Evolutionary conservation across 257 asterid species (phyloP), one percentile per base, ranked within the genome.

Genomic region (Ligustrum vulgare): DNA sequence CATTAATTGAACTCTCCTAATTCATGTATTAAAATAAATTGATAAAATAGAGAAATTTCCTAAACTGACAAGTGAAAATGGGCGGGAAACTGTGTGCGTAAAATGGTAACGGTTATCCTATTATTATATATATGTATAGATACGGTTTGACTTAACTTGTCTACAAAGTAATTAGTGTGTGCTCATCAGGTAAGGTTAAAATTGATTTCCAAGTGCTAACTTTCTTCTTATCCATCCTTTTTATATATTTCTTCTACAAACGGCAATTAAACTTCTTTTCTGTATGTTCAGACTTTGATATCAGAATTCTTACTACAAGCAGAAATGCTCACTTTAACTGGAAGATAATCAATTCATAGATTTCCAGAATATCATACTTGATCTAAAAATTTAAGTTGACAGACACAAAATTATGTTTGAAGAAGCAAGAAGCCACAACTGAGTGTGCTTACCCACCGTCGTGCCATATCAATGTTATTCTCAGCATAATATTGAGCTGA

Each of bases 401-500:
- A 23, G 6, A 25, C 8, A 51, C 25, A 58, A 8, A 56, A 60
- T 60, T 6, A 60, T 23, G 67, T 60, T 58, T 22, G 15, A 60
- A 60, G 16, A 60, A 60, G 79, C 69, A 64, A 81, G 41, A 75
- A 82, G 81, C 69, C 82, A 80, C 85, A 81, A 81, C 79, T 78
- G 65, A 67, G 54, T 65, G 92, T 90, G 91, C 93, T 91, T 88
- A 93, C 97, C 94, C 97, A 95, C 99, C 97, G 91, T 95, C 98
- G 87, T 77, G 99, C 99, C 72, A 39, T 47, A 47, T 76, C 91
- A 69, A 95, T 47, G 81, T 89, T 82, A 86, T 89, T 91, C 86
- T 95, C 94, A 6, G 89, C 13, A 78, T 93, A 95, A 82, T 95
- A 93, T 58, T 83, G 83, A 73, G 97, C 86, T 2, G 99, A 86